These are phyloP conservation scores for Annulohypoxylon maeteangense DNA, from an alignment of 495 filamentous ascomycete genomes.

Conservation along the genomic window DNA sequence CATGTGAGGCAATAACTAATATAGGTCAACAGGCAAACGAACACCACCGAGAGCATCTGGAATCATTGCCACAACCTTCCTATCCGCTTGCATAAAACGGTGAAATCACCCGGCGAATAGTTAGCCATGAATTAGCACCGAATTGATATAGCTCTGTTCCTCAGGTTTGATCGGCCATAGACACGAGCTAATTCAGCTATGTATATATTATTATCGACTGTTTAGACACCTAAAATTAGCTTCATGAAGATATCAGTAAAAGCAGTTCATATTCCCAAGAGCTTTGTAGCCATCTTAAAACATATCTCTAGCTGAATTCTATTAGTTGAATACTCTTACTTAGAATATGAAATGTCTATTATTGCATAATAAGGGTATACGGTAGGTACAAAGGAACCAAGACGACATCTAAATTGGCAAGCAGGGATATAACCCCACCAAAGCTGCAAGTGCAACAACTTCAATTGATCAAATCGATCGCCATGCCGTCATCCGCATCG, in stretches of 20 bases:
- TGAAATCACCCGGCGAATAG: neutral
- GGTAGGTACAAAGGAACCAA: neutral
- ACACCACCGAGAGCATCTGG: slow-evolving; percentile 81
- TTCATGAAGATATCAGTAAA: slow-evolving; percentile 11
- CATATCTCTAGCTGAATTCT: neutral
- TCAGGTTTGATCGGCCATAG: slow-evolving; percentile 1
- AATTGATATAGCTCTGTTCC: slow-evolving; percentile 9
- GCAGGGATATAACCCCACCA: slow-evolving; percentile 25
- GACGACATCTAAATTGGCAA: neutral
- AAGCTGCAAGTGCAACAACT: slow-evolving; percentile 34
- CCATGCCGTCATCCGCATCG: slow-evolving; percentile 47
- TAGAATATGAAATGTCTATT: slow-evolving; percentile 1
- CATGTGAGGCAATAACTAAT: slow-evolving; percentile 35
- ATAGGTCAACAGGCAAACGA: slow-evolving; percentile 76
- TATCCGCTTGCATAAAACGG: slow-evolving; percentile 72
- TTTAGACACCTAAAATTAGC: slow-evolving; percentile 35
- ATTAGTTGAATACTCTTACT: neutral
- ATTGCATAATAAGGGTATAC: slow-evolving; percentile 22
- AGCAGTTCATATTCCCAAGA: neutral
- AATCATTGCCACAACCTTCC: slow-evolving; percentile 79
- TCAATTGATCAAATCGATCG: slow-evolving; percentile 5
- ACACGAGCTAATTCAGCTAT: slow-evolving; percentile 30
- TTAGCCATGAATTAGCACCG: neutral
- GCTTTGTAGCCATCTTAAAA: neutral
- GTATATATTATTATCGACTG: slow-evolving; percentile 43